Base-by-base conservation (phyloP, 2,329 filamentous ascomycete species). In the Aspergillus costaricaensis region DNA sequence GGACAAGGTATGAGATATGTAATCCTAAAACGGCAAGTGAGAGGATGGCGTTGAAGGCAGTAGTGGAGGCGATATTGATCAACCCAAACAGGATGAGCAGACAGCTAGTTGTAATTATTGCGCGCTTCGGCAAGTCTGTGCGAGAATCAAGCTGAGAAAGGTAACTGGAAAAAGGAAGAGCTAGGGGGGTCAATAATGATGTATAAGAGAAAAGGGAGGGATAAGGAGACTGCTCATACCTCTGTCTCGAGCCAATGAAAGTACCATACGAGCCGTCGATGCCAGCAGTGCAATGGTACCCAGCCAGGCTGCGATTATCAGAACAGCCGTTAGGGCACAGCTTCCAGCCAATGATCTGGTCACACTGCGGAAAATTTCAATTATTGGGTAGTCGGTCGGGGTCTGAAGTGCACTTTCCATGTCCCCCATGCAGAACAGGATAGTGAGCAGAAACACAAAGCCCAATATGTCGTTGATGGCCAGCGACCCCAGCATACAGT, bases 331-430 rank as follows among this genome's bases (percentile, higher is more conserved):
- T 9, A 62, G 41, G 39, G 41, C 60, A 9, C 52, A 23, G 3
- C 23, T 41, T 6, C 12, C 48, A 6, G 44, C 55, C 10, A 62
- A 38, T 32, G 56, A 55, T 17, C 56, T 41, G 0, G 65, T 61
- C 1, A 61, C 58, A 14, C 63, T 62, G 6, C 47, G 49, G 7
- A 69, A 81, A 36, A 81, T 78, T 43, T 82, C 77, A 65, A 79
- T 76, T 64, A 80, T 73, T 10, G 81, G 76, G n/a, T 74, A 79
- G 0, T 76, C 72, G 9, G 79, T 81, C 0, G 70, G 57, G 2
- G 74, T 74, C 3, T 70, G 64, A 8, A 77, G 68, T 3, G 77
- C 70, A 1, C 61, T 21, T 6, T 67, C 56, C 7, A 67, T 47
- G 52, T 71, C 67, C 2, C 65, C 67, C 48, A 70, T 61, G 38